Evolutionary conservation across 2,329 filamentous ascomycete species (phyloP).

Genomic region (Penicillium sp.): DNA sequence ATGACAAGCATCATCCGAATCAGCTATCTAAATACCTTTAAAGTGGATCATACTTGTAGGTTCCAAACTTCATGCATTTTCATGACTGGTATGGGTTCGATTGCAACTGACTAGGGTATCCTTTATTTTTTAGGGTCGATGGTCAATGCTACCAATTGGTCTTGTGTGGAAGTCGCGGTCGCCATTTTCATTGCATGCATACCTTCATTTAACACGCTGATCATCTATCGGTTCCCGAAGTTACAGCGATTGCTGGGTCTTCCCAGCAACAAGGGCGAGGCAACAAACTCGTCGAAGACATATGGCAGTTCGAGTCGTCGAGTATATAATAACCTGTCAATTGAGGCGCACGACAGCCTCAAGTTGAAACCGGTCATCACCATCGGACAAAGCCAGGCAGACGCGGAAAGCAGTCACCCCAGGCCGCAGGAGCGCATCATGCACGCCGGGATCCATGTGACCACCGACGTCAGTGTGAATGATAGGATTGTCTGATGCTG

Average conservation of each 20-base stretch:
- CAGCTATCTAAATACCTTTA: conserved; percentile 22
- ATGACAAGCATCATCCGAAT: conserved; percentile 27
- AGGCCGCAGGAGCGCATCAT: neutral
- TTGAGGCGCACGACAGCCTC: neutral
- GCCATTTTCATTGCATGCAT: conserved; percentile 27
- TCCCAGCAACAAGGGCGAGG: neutral
- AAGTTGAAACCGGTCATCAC: neutral
- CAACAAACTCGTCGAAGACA: neutral
- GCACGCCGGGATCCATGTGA: neutral
- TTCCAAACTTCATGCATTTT: neutral
- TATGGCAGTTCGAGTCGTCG: neutral
- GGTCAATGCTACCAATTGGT: conserved; percentile 26
- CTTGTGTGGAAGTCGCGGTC: conserved; percentile 24
- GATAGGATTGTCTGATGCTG: neutral
- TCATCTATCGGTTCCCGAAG: conserved; percentile 18
- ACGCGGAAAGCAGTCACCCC: neutral
- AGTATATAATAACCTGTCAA: neutral
- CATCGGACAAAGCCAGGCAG: neutral
- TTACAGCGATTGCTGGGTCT: conserved; percentile 4
- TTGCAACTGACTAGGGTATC: conserved; percentile 1
- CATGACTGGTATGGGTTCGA: neutral
- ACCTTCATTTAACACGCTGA: conserved; percentile 24
- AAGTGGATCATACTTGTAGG: conserved; percentile 25
- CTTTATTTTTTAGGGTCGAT: conserved; percentile 14
- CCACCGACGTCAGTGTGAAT: neutral